Evolutionary conservation across 768 basidiomycete genomes (phyloP).

Genomic region (Mycena amicta): DNA sequence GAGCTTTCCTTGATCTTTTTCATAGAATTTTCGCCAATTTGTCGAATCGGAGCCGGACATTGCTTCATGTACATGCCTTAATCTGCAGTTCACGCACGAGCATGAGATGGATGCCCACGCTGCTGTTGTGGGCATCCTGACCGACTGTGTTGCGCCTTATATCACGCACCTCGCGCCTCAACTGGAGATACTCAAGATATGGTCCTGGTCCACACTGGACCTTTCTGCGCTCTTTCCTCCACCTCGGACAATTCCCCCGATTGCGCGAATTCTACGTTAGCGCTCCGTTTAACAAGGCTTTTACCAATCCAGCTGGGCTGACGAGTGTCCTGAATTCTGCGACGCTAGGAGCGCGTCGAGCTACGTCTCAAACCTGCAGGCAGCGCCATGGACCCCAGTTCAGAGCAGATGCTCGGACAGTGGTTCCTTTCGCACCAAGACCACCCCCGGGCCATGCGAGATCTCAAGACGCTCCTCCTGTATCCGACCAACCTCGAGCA

Average conservation of each 20-base stretch:
- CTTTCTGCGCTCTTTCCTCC: conserved; percentile 43
- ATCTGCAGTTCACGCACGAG: conserved; percentile 43
- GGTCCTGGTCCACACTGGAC: conserved; percentile 44
- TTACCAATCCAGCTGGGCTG: conserved; percentile 40
- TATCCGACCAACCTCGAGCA: conserved; percentile 40
- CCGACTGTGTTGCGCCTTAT: conserved; percentile 41
- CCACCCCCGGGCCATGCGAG: conserved; percentile 25
- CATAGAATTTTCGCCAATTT: conserved; percentile 32
- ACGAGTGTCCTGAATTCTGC: conserved; percentile 35
- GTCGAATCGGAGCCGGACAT: conserved; percentile 35
- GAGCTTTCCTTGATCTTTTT: not conserved
- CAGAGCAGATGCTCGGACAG: conserved; percentile 35
- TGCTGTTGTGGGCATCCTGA: conserved; percentile 26
- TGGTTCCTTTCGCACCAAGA: conserved; percentile 39
- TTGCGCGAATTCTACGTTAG: conserved; percentile 38
- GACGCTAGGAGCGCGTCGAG: conserved; percentile 36
- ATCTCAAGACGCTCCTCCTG: conserved; percentile 39
- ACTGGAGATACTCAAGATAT: conserved; percentile 38
- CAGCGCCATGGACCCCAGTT: conserved; percentile 28
- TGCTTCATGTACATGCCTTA: conserved; percentile 35
- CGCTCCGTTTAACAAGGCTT: conserved; percentile 42
- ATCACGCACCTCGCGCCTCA: conserved; percentile 38
- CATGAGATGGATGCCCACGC: conserved; percentile 25
- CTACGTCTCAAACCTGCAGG: conserved; percentile 44
- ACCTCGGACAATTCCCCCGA: conserved; percentile 34